These are phyloP conservation scores for Diaporthe batatas DNA, from an alignment of 2,329 filamentous ascomycete genomes.

Conservation along the genomic window DNA sequence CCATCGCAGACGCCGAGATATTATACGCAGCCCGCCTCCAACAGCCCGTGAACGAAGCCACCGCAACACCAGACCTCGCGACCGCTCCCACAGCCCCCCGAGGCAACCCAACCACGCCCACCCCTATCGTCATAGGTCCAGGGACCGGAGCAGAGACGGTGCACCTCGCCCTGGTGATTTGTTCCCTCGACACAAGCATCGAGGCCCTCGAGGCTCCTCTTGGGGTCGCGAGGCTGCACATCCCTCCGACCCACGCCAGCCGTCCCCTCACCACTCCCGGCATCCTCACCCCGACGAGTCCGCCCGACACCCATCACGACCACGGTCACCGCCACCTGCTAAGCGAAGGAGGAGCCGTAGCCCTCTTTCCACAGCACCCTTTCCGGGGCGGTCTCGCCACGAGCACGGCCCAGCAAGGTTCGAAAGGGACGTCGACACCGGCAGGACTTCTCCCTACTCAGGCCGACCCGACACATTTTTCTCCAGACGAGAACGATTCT, in stretches of 20 bases:
- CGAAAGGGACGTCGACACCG: slow-evolving; percentile 36
- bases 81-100: slow-evolving; percentile 48
- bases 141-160: slow-evolving; percentile 55
- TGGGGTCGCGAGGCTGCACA: slow-evolving; percentile 55
- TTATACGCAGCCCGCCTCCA: slow-evolving; percentile 45
- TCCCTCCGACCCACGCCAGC: slow-evolving; percentile 46
- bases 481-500: slow-evolving; percentile 45
- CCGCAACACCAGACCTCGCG: slow-evolving; percentile 47
- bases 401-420: slow-evolving; percentile 37
- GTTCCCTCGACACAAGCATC: slow-evolving; percentile 45
- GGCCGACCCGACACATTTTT: slow-evolving; percentile 40
- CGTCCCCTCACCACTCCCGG: slow-evolving; percentile 39
- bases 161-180: slow-evolving; percentile 46
- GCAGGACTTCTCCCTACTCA: slow-evolving; percentile 34
- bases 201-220: slow-evolving; percentile 53
- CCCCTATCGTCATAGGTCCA: slow-evolving; percentile 55
- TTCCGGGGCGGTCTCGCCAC: slow-evolving; percentile 41
- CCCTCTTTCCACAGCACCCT: slow-evolving; percentile 44
- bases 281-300: slow-evolving; percentile 33
- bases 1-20: slow-evolving; percentile 40
- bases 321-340: slow-evolving; percentile 45
- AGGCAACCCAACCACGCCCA: slow-evolving; percentile 51
- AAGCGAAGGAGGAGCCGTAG: slow-evolving; percentile 50
- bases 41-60: slow-evolving; percentile 44
- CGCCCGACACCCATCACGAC: slow-evolving; percentile 43